A percentile compares a stretch with the other conserved stretches of the same genome.
phyloP scores from a whole-genome alignment of 208 protist species.

The Naegleria lovaniensis region DNA sequence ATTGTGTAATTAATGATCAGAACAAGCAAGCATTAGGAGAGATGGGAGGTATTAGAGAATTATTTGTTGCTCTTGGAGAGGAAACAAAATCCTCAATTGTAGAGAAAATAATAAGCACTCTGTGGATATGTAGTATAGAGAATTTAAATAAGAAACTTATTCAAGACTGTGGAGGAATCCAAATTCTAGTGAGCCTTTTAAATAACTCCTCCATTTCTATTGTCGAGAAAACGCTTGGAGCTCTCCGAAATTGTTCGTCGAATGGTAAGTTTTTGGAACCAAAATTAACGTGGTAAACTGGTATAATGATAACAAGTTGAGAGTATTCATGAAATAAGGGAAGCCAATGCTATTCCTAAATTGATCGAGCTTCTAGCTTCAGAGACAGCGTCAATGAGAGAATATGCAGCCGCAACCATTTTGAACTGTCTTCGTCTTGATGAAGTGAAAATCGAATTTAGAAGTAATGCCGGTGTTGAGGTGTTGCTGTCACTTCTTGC shows the following conservation, averaged over 20 bases:
- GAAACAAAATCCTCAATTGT: constrained; percentile 43
- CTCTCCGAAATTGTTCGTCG: constrained; percentile 1
- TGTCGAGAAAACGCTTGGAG: not conserved
- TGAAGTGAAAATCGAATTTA: constrained; percentile 57
- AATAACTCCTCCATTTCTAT: not conserved
- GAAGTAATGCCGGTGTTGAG: constrained; percentile 64
- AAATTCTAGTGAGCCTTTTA: constrained; percentile 55
- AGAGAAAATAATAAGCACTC: constrained; percentile 73
- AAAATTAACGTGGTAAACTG: no score
- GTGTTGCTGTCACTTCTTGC: constrained; percentile 67
- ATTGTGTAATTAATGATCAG: constrained; percentile 82
- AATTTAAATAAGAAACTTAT: constrained; percentile 77
- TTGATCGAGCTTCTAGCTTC: constrained; percentile 35
- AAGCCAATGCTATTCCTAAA: not conserved
- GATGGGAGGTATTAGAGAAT: constrained; percentile 32
- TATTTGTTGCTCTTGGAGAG: constrained; percentile 34
- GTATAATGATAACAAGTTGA: constrained; percentile 48
- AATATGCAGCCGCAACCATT: constrained; percentile 71
- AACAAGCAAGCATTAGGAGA: constrained; percentile 75
- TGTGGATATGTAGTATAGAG: constrained; percentile 79
- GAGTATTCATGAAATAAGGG: constrained; percentile 25
- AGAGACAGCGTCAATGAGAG: constrained; percentile 66
- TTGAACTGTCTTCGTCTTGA: constrained; percentile 76
- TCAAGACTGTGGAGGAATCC: constrained; percentile 60
- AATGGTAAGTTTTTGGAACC: not conserved